phyloP scores from a whole-genome alignment of 2,329 filamentous ascomycete genomes.

The Acrocalymma vagum region DNA sequence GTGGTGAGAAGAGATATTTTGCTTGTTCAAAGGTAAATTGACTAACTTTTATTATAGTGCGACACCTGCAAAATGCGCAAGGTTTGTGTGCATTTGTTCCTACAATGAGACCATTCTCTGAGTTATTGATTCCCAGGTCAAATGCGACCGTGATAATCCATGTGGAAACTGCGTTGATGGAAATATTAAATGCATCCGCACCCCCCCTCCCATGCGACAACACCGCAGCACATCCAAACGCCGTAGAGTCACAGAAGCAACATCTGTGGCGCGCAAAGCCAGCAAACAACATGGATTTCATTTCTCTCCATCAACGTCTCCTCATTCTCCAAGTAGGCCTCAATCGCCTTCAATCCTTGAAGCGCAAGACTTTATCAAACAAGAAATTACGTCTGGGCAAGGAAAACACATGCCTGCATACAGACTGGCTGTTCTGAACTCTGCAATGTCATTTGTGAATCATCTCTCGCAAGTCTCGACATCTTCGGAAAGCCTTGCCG shows the following conservation, averaged over 20 bases:
- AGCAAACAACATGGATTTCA: constrained; percentile 8
- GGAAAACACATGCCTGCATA: constrained; percentile 17
- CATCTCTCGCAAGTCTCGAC: constrained; percentile 15
- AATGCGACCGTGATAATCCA: constrained; percentile 30
- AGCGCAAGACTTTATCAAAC: constrained; percentile 24
- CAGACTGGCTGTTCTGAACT: constrained; percentile 21
- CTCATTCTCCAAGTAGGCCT: constrained; percentile 11
- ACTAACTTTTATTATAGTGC: too few species aligned
- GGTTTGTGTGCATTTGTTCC: too few species aligned
- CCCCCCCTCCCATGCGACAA: constrained; percentile 7
- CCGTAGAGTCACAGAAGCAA: constrained; percentile 7
- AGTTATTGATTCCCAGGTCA: too few species aligned
- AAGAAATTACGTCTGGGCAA: constrained; percentile 17
- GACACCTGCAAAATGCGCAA: too few species aligned
- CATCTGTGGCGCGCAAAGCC: constrained; percentile 1
- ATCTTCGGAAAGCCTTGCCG: background rate
- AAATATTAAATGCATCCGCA: constrained; percentile 27
- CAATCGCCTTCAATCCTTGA: constrained; percentile 22
- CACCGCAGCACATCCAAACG: constrained; percentile 12
- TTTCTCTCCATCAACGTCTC: constrained; percentile 10
- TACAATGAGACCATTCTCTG: too few species aligned
- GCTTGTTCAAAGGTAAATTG: too few species aligned
- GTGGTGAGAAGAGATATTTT: too few species aligned
- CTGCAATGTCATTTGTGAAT: constrained; percentile 25
- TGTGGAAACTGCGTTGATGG: constrained; percentile 32